Evolutionary conservation across 805 yeast genomes (phyloP).

Genomic region (Ogataea sp.): DNA sequence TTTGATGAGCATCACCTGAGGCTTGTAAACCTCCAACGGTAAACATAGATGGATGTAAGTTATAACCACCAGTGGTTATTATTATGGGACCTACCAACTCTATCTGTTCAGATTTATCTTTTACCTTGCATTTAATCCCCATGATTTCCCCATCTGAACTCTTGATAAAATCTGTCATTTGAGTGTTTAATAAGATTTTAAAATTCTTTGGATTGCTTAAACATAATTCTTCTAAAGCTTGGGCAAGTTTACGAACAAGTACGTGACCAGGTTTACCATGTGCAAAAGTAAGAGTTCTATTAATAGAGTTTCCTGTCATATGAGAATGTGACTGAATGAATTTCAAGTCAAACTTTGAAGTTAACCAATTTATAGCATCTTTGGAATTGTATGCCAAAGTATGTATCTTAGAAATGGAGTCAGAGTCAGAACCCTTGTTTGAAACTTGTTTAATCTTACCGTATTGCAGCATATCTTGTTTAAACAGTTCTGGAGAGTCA

Average conservation of each 20-base stretch:
- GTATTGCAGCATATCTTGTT: conserved; percentile 53
- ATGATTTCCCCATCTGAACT: conserved; percentile 12
- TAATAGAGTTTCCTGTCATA: conserved; percentile 7
- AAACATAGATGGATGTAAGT: conserved; percentile 45
- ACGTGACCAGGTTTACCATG: conserved; percentile 51
- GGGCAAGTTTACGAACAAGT: conserved; percentile 41
- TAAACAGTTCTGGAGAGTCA: conserved; percentile 53
- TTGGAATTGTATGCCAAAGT: conserved; percentile 52
- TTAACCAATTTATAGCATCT: conserved; percentile 67
- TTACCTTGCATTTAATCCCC: conserved; percentile 18
- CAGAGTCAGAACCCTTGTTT: too few species aligned
- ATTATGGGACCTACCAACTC: conserved; percentile 44
- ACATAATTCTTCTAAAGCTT: conserved; percentile 31
- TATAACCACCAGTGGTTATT: conserved; percentile 60
- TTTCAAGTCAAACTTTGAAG: conserved; percentile 50
- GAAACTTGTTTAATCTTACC: too few species aligned
- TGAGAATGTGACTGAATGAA: conserved; percentile 6
- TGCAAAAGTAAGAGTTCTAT: conserved; percentile 9
- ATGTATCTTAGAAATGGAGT: conserved; percentile 29
- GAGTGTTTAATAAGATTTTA: conserved; percentile 21
- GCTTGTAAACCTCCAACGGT: conserved; percentile 40
- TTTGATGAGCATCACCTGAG: conserved; percentile 52
- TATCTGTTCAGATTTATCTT: conserved; percentile 13
- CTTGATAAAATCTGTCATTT: conserved; percentile 30
- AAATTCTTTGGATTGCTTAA: conserved; percentile 35